Conservation (phyloP, 2,329 filamentous ascomycete genomes). For the Alternaria metachromatica region DNA sequence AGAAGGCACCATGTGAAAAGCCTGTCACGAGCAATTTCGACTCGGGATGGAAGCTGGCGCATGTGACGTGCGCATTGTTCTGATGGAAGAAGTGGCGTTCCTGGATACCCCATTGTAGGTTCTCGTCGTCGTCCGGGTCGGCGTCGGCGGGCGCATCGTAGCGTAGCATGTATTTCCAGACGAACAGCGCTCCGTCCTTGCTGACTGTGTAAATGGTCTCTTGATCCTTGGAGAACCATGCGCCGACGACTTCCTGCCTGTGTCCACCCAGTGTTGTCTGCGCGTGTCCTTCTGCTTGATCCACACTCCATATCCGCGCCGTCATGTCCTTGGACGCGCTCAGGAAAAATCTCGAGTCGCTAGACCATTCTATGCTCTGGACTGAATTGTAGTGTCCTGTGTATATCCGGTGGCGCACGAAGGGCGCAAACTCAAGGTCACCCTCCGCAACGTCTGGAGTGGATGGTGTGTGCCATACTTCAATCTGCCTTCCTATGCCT, state of each 20-base stretch:
- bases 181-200: conserved; percentile 95
- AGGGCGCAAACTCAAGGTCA: conserved; percentile 92
- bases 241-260: conserved; percentile 86
- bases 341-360: conserved; percentile 93
- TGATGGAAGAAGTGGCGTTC: conserved; percentile 94
- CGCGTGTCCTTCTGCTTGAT: conserved; percentile 84
- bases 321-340: conserved; percentile 92
- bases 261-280: conserved; percentile 92
- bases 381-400: conserved; percentile 89
- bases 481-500: conserved; percentile 82
- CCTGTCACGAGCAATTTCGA: conserved; percentile 95
- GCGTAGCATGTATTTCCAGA: conserved; percentile 81
- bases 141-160: conserved; percentile 61
- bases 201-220: conserved; percentile 96
- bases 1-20: conserved; percentile 93
- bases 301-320: conserved; percentile 91
- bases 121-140: conserved; percentile 67
- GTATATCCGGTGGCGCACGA: conserved; percentile 85
- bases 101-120: conserved; percentile 89
- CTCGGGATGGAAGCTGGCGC: conserved; percentile 84
- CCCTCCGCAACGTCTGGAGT: conserved; percentile 84
- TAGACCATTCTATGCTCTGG: conserved; percentile 90
- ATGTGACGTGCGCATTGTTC: conserved; percentile 82
- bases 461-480: conserved; percentile 95
- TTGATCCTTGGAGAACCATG: conserved; percentile 95